These are phyloP conservation scores for Moringa oleifera DNA, from an alignment of 345 rosid genomes.

Conservation along the genomic window DNA sequence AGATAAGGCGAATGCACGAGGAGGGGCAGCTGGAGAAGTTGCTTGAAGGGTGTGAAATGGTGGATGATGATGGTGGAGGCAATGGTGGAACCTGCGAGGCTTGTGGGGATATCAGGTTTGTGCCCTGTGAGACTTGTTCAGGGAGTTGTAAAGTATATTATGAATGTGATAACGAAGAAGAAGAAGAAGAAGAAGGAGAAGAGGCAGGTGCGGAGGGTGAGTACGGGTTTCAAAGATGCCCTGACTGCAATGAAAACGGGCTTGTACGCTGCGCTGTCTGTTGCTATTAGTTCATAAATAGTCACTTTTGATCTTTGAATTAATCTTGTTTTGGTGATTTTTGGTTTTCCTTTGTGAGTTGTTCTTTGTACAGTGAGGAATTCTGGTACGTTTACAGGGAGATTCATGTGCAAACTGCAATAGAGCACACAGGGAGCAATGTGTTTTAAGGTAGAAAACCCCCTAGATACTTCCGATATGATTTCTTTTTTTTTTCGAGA, in stretches of 20 bases:
- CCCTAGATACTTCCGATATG: too few species aligned
- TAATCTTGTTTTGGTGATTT: neutral
- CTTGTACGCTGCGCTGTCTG: conserved; percentile 71
- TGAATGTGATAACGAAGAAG: conserved; percentile 35
- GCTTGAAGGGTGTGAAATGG: conserved; percentile 49
- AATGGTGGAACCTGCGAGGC: conserved; percentile 56
- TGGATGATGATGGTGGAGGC: conserved; percentile 29
- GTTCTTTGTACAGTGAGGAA: conserved; percentile 35
- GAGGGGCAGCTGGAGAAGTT: conserved; percentile 75
- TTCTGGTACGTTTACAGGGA: too few species aligned
- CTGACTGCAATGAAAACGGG: conserved; percentile 96
- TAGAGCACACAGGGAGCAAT: neutral
- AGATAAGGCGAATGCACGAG: conserved; percentile 64
- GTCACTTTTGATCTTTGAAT: too few species aligned
- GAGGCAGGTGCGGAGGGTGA: conserved; percentile 29
- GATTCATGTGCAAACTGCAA: conserved; percentile 7
- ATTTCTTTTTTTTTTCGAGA: neutral
- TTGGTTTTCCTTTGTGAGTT: conserved; percentile 7
- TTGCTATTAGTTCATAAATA: conserved; percentile 27
- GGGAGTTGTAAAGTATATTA: conserved; percentile 85
- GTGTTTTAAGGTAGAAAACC: conserved; percentile 10
- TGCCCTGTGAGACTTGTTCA: conserved; percentile 87
- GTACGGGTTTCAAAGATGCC: conserved; percentile 74
- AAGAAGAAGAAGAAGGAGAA: conserved; percentile 19
- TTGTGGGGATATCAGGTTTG: conserved; percentile 87